Base-by-base conservation (phyloP, 73 alveolate genomes). In the Paramecium sexaurelia region DNA sequence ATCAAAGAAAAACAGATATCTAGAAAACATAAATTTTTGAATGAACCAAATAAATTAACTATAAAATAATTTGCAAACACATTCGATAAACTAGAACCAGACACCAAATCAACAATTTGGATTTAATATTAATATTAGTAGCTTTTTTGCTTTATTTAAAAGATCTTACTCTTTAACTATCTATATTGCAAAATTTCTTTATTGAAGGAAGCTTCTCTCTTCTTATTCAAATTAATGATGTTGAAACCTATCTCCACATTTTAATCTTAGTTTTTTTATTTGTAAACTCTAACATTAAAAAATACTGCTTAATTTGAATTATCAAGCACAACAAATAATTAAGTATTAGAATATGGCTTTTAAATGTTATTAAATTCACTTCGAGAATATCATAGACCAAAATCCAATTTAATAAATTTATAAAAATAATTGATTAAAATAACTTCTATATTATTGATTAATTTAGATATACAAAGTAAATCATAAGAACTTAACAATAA, bases 61-160 rank as follows among this genome's bases (percentile, higher is more conserved):
- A 61, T 61, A 1, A 61, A 61, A 61, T 61, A 61, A 61, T 61
- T 61, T 61, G 83, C 47, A 29, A 61, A 32, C n/a, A 7, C 7
- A 13, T 61, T 61, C 26, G 83, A 61, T 61, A 61, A 61, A 61
- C 8, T 61, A 61, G 83, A 61, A 61, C 83, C 83, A 29, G 83
- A 61, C 26, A 29, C 2, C 83, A 61, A 61, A 61, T 61, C 39
- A 22, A 32, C 7, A 61, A 29, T 61, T 29, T 61, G 83, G 83
- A 61, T 61, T 6, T 8, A 61, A 32, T 61, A 61, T 61, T 61
- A 61, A 32, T 61, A 20, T 15, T 61, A 61, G 43, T 8, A 61
- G 26, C 83, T 61, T 9, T 61, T 61, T 61, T 61, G 26, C 7
- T 61, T 11, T 19, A 11, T 61, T 32, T 32, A 61, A 61, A 61